Conservation (phyloP, 1,139 yeast genomes). For the Meyerozyma athensensis region DNA sequence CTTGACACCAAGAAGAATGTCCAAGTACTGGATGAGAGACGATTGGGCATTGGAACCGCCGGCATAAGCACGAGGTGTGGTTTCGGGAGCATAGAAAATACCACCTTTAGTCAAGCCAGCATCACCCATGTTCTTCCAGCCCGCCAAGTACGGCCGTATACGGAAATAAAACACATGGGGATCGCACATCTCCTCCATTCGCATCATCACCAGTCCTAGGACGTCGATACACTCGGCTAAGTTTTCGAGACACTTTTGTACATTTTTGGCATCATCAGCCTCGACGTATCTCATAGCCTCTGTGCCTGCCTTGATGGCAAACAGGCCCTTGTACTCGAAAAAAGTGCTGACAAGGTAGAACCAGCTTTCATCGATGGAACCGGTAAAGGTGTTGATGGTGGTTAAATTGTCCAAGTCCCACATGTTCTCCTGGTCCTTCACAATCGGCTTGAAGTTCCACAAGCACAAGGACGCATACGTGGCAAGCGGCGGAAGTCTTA, state of each 20-base stretch:
- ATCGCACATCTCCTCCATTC: conserved; percentile 92
- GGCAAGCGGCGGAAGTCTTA: conserved; percentile 80
- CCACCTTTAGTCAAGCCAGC: conserved; percentile 78
- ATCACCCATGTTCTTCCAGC: conserved; percentile 90
- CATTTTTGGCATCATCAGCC: conserved; percentile 28
- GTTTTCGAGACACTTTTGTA: conserved; percentile 47
- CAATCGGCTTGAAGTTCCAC: conserved; percentile 75
- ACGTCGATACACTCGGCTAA: conserved; percentile 75
- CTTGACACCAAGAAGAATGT: conserved; percentile 66
- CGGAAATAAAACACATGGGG: conserved; percentile 87
- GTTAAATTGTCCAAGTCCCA: conserved; percentile 65
- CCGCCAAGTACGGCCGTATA: conserved; percentile 85
- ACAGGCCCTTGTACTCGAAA: conserved; percentile 79
- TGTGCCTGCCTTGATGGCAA: conserved; percentile 54
- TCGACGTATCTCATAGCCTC: conserved; percentile 48
- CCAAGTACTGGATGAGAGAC: conserved; percentile 82
- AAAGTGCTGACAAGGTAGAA: conserved; percentile 84
- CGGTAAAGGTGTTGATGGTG: conserved; percentile 82
- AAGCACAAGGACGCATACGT: conserved; percentile 84
- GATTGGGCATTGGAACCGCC: conserved; percentile 97
- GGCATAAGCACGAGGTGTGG: conserved; percentile 54
- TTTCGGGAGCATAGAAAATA: conserved; percentile 68
- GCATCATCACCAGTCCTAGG: conserved; percentile 69
- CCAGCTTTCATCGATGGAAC: conserved; percentile 91
- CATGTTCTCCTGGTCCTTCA: conserved; percentile 31